Percentiles rank a stretch among this genome's conserved stretches.
Evolutionary conservation across 805 yeast genomes (phyloP).

Genomic region (Kuraishia hungarica): DNA sequence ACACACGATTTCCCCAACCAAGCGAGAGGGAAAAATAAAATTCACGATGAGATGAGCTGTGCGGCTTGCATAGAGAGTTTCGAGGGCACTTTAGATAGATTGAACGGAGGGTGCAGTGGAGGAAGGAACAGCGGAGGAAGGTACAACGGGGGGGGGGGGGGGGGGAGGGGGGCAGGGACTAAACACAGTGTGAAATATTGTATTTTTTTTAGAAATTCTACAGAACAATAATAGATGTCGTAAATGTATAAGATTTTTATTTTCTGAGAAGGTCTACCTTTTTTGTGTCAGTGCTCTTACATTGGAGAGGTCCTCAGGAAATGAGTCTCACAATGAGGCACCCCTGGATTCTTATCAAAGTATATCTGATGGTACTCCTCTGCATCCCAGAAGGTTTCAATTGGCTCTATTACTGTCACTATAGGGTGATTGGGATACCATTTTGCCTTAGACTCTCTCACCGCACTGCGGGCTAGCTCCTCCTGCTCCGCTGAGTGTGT

Average conservation of each 20-base stretch:
- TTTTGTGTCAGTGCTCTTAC: constrained; percentile 6
- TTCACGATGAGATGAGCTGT: neutral
- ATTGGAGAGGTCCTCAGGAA: constrained; percentile 60
- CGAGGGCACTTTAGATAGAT: neutral
- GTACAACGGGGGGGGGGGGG: too few species aligned
- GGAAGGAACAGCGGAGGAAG: too few species aligned
- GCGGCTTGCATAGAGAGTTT: neutral
- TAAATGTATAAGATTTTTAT: too few species aligned
- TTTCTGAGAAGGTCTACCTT: neutral
- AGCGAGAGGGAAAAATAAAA: neutral
- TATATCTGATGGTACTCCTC: constrained; percentile 90
- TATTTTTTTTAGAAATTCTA: too few species aligned
- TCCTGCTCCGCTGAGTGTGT: constrained; percentile 46
- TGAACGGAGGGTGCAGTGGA: too few species aligned
- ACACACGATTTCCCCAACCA: too few species aligned
- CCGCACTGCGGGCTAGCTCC: constrained; percentile 27
- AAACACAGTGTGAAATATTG: too few species aligned
- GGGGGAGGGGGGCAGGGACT: too few species aligned
- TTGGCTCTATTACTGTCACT: constrained; percentile 61
- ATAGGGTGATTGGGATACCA: constrained; percentile 71
- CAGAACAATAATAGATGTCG: too few species aligned
- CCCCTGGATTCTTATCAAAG: constrained; percentile 69
- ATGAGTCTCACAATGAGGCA: constrained; percentile 89
- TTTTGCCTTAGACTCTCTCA: constrained; percentile 51
- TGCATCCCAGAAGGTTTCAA: constrained; percentile 79